Conservation (phyloP, 2,329 filamentous ascomycete genomes). For the Calycina herbarum region DNA sequence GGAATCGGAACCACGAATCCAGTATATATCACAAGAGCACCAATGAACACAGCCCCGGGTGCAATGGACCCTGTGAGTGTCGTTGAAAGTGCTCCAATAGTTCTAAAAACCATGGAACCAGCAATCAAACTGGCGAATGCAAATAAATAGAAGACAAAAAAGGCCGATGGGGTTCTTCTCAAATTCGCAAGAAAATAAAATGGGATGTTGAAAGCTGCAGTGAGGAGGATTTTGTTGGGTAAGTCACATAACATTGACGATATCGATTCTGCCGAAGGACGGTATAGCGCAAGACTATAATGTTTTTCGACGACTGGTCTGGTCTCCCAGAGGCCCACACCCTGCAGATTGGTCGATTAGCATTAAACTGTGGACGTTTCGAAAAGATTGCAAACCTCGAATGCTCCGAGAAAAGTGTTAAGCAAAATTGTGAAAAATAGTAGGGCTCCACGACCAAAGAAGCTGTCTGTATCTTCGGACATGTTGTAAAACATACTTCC, state of each 20-base stretch:
- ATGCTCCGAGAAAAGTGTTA: conserved; percentile 53
- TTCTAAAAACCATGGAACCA: conserved; percentile 87
- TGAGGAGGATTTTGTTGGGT: conserved; percentile 77
- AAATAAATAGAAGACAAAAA: conserved; percentile 84
- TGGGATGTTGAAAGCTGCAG: conserved; percentile 73
- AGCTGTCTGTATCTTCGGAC: conserved; percentile 50
- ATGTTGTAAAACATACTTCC: conserved; percentile 66
- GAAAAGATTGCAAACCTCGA: conserved; percentile 45
- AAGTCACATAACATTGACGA: conserved; percentile 63
- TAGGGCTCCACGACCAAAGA: conserved; percentile 62
- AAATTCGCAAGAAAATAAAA: conserved; percentile 89
- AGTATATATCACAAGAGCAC: conserved; percentile 27
- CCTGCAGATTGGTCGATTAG: conserved; percentile 44
- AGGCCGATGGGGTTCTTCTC: conserved; percentile 69
- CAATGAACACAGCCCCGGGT: conserved; percentile 51
- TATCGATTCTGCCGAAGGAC: conserved; percentile 78
- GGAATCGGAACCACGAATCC: conserved; percentile 44
- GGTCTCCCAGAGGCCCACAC: conserved; percentile 83
- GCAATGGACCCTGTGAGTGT: conserved; percentile 64
- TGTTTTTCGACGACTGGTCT: conserved; percentile 93
- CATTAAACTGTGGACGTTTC: not conserved
- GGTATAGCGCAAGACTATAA: conserved; percentile 80
- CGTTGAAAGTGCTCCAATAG: conserved; percentile 71
- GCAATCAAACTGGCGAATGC: conserved; percentile 70
- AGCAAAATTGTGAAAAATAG: conserved; percentile 63